Base-by-base conservation (phyloP, 2,329 filamentous ascomycete genomes). In the Epichloe coenophiala region DNA sequence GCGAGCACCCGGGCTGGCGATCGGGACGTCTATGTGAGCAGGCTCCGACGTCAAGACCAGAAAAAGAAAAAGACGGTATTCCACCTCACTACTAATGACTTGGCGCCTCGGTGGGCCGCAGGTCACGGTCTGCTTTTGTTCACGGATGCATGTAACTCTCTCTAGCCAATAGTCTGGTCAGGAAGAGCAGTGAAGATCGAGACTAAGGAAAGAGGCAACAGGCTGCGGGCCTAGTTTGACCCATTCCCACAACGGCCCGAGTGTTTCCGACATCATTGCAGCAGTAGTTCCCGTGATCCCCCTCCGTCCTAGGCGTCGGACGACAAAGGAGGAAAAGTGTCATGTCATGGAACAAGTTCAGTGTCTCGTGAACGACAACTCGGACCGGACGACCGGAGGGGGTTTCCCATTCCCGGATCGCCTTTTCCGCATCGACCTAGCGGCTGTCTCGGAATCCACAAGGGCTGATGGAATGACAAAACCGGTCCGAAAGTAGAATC, bases 61-160 rank as follows among this genome's bases (percentile, higher is more conserved):
- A 46, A 21, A 19, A 46, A 37, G 33, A 46, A 21, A 19, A 46
- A 35, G 35, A 36, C 6, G 44, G 23, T 6, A 27, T 27, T 27
- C 7, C 23, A 37, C 35, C 39, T 35, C 35, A 37, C 27, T 31
- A 27, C 52, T 49, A 39, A 43, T 50, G 50, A 56, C 53, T 50
- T 55, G 53, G 45, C 45, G 39, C 19, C 47, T 48, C 35, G 37
- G 39, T 51, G 45, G 45, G 38, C 44, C 49, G 27, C 38, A 42
- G 51, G 46, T 50, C 49, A 52, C 38, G 39, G 36, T 35, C 12
- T 33, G 4, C 15, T 23, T 53, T 52, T 59, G 52, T 50, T 50
- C 45, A 61, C 58, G 56, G 53, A 57, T 55, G 54, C 48, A 57
- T 55, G 54, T 46, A 52, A 58, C 47, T 19, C 40, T 50, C 47